Base-by-base conservation (phyloP, 1,284 basidiomycete genomes). In the Mycena sp. region DNA sequence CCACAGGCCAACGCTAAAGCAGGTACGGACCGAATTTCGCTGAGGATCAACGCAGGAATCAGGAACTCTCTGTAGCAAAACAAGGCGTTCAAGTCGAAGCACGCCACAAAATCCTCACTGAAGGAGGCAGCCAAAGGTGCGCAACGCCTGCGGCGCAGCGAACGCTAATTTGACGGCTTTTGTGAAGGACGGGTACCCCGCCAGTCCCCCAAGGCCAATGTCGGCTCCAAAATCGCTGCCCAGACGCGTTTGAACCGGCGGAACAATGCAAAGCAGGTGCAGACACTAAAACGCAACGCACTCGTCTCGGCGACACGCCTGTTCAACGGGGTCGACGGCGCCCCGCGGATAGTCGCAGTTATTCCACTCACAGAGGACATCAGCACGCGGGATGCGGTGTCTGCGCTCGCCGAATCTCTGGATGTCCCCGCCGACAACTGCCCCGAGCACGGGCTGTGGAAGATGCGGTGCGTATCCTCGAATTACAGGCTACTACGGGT, bases 41-140 rank as follows among this genome's bases (percentile, higher is more conserved):
- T 37, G 48, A 60, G 17, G 23, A 1, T 16, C 23, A 44, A 41
- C 41, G 19, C 29, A 43, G 25, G 35, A 28, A 40, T 44, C 32
- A n/a, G 25, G 53, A 53, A 23, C 21, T 11, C 26, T 43, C 21
- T 17, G 19, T 50, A 95, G 93, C 81, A 87, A 81, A 97, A 98
- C 77, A 98, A 98, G 75, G 68, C 85, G 1, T 97, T 93, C 84
- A 96, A 96, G 76, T 94, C 92, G 1, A 92, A 89, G 73, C 94
- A 98, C 82, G 86, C 94, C 0, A 87, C 92, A 5, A 96, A 97
- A 77, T 88, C 88, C 9, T 85, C 90, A 0, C 73, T 95, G 46
- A 95, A 93, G 75, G 90, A 93, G 44, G 85, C 86, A 41, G 88
- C 93, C 16, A 96, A 96, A 81, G 94, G 94, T 90, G 37, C 46